Evolutionary conservation across 1,284 basidiomycete species (phyloP).

Genomic region (Fistulina hepatica): DNA sequence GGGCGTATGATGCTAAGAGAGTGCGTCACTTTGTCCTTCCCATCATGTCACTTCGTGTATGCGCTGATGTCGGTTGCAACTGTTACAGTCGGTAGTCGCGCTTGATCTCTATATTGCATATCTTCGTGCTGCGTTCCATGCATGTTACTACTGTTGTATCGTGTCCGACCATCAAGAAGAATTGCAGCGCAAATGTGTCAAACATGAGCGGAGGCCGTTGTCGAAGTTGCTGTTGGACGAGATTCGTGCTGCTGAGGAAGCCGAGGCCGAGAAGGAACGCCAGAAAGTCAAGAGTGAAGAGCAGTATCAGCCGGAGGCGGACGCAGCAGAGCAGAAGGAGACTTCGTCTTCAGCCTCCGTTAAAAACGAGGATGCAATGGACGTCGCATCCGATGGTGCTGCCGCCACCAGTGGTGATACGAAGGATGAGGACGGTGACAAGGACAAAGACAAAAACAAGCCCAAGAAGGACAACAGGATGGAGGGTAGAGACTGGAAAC

Average conservation of each 20-base stretch:
- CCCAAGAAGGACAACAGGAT: conserved; percentile 24
- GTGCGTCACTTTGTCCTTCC: conserved; percentile 27
- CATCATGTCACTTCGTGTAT: conserved; percentile 5
- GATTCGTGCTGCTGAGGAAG: conserved; percentile 28
- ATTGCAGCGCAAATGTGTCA: conserved; percentile 86
- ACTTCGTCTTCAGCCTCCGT: no score
- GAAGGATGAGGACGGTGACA: conserved; percentile 20
- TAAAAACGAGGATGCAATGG: conserved; percentile 27
- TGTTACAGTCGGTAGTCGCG: conserved; percentile 50
- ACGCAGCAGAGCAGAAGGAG: no score
- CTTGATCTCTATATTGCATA: conserved; percentile 82
- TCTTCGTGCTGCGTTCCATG: conserved; percentile 74
- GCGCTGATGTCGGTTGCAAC: conserved; percentile 8
- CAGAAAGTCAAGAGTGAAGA: conserved; percentile 31
- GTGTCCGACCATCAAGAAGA: conserved; percentile 88
- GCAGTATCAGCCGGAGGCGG: no score
- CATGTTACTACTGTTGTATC: conserved; percentile 93
- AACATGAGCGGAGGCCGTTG: conserved; percentile 72
- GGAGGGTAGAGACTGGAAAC: conserved; percentile 51
- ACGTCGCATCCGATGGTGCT: no score
- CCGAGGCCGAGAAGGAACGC: conserved; percentile 28
- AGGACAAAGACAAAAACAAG: conserved; percentile 34
- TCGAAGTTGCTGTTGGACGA: conserved; percentile 49
- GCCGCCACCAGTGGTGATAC: no score
- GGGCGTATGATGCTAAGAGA: conserved; percentile 54